Evolutionary conservation across 306 rosid species (phyloP).

Genomic region (Acacia melanoxylon): DNA sequence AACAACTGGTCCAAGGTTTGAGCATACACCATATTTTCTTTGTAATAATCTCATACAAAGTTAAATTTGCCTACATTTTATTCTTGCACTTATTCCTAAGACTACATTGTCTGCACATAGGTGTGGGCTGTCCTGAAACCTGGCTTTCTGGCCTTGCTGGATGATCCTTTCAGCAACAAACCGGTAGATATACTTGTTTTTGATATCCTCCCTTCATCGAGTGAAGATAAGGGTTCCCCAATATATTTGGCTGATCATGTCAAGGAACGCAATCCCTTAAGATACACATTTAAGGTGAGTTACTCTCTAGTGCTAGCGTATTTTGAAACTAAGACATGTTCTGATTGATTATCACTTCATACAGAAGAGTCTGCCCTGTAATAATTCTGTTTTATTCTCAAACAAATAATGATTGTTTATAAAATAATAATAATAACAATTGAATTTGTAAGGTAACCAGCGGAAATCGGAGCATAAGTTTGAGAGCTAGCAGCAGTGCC

Average conservation of each 20-base stretch:
- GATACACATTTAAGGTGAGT: slow-evolving; percentile 76
- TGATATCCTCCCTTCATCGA: slow-evolving; percentile 83
- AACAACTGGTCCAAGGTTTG: slow-evolving; percentile 89
- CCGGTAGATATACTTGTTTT: slow-evolving; percentile 84
- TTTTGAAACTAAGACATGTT: not conserved
- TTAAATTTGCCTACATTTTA: not conserved
- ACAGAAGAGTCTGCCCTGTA: not conserved
- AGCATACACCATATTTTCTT: slow-evolving; percentile 12
- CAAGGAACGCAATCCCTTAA: slow-evolving; percentile 81
- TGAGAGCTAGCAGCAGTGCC: slow-evolving; percentile 72
- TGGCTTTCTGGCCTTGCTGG: slow-evolving; percentile 93
- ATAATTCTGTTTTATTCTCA: slow-evolving; percentile 14
- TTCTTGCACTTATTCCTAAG: not conserved
- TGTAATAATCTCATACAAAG: slow-evolving; percentile 17
- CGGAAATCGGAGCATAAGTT: slow-evolving; percentile 76
- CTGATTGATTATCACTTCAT: not conserved
- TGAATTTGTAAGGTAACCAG: slow-evolving; percentile 59
- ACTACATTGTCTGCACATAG: slow-evolving; percentile 44
- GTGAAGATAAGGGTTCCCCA: slow-evolving; percentile 64
- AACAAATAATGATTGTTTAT: not conserved
- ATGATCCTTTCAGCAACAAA: slow-evolving; percentile 76
- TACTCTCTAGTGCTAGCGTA: not conserved
- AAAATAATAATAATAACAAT: not conserved
- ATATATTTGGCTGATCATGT: slow-evolving; percentile 69
- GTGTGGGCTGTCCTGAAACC: slow-evolving; percentile 98